These are phyloP conservation scores for Elongisporangium anandrum DNA, from an alignment of 352 stramenopile genomes.

Conservation along the genomic window DNA sequence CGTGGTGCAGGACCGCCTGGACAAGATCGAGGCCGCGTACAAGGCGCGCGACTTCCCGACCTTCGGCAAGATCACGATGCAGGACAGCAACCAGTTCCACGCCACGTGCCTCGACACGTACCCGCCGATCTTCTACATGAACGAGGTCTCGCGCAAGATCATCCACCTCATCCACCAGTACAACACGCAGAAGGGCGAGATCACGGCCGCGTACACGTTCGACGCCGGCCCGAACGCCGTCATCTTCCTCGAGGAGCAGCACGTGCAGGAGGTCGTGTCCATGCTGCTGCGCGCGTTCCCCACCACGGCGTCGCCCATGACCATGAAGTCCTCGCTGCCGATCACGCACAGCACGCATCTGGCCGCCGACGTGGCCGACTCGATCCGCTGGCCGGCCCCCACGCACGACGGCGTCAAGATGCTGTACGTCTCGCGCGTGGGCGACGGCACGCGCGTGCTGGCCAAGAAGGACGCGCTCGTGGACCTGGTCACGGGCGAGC, in stretches of 20 bases:
- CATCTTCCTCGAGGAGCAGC: constrained; percentile 78
- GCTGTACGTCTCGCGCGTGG: constrained; percentile 66
- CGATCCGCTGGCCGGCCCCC: constrained; percentile 2
- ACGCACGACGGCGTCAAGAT: constrained; percentile 41
- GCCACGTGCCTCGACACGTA: constrained; percentile 97
- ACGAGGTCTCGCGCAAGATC: constrained; percentile 87
- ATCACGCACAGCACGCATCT: constrained; percentile 12
- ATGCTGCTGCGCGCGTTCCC: constrained; percentile 57
- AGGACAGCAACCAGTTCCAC: constrained; percentile 98
- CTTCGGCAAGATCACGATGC: constrained; percentile 97
- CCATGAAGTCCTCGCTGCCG: constrained; percentile 30
- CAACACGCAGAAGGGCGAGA: constrained; percentile 70
- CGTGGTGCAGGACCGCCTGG: constrained; percentile 85
- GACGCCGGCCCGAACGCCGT: constrained; percentile 98
- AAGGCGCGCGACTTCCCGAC: constrained; percentile 89
- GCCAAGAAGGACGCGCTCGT: constrained; percentile 32
- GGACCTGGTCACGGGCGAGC: constrained; percentile 37
- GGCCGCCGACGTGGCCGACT: constrained; percentile 10
- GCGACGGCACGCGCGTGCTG: constrained; percentile 41
- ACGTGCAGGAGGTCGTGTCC: constrained; percentile 58
- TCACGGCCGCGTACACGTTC: constrained; percentile 97
- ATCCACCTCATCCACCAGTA: constrained; percentile 91
- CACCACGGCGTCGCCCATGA: constrained; percentile 11
- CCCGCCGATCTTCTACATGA: constrained; percentile 99
- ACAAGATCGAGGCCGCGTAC: constrained; percentile 89